phyloP scores from a whole-genome alignment of 768 basidiomycete genomes.

The Pleurotus cornucopiae region DNA sequence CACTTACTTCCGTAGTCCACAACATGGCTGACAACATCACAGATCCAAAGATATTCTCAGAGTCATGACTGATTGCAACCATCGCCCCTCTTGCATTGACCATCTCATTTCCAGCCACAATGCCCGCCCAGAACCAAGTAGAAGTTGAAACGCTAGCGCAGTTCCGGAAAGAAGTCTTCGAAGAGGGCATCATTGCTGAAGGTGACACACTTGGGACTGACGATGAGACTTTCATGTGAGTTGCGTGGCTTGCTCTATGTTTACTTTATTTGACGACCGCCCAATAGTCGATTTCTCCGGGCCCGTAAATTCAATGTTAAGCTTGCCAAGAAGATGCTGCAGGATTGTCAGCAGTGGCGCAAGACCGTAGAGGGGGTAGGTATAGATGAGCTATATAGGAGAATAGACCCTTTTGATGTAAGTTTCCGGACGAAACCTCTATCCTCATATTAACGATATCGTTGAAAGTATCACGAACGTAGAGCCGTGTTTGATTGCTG shows the following conservation, averaged over 20 bases:
- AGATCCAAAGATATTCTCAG: no score
- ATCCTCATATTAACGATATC: not conserved
- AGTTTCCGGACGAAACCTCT: conserved; percentile 19
- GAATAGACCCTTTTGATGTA: conserved; percentile 69
- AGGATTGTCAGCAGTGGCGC: conserved; percentile 67
- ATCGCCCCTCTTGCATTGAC: no score
- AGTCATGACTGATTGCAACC: no score
- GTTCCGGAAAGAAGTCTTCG: conserved; percentile 49
- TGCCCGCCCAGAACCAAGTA: not conserved
- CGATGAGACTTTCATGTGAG: conserved; percentile 54
- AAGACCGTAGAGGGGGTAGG: conserved; percentile 59
- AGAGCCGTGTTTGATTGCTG: conserved; percentile 68
- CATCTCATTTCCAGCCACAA: not conserved
- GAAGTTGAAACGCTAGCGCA: conserved; percentile 32
- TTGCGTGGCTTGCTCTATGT: not conserved
- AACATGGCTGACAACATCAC: no score
- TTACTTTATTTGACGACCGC: not conserved
- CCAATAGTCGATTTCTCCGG: conserved; percentile 64
- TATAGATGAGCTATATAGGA: conserved; percentile 58
- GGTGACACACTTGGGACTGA: conserved; percentile 39
- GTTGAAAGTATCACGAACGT: conserved; percentile 61
- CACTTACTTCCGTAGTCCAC: no score
- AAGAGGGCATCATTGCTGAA: conserved; percentile 52
- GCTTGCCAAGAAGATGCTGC: conserved; percentile 61
- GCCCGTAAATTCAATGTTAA: conserved; percentile 62